phyloP scores from a whole-genome alignment of 2,329 filamentous ascomycete species.

The Beauveria rudraprayagi region DNA sequence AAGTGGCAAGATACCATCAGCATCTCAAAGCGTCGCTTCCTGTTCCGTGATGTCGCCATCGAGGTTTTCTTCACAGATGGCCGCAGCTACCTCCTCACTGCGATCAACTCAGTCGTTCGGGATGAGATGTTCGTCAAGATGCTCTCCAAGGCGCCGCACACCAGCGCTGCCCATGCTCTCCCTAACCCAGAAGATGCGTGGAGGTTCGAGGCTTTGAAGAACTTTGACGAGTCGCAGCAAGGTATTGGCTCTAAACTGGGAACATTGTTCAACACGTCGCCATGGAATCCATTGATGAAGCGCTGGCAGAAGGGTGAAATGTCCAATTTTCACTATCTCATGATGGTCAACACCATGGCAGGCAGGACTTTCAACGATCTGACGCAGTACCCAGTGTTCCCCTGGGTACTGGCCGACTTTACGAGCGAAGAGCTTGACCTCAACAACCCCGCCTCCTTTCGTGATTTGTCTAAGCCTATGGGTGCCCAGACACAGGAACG shows the following conservation, averaged over 20 bases:
- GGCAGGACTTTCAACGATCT: slow-evolving; percentile 96
- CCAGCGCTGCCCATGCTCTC: slow-evolving; percentile 58
- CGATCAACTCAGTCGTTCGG: slow-evolving; percentile 62
- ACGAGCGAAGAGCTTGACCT: slow-evolving; percentile 88
- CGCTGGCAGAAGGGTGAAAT: slow-evolving; percentile 92
- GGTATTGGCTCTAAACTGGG: slow-evolving; percentile 80
- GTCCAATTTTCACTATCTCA: slow-evolving; percentile 97
- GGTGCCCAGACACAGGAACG: slow-evolving; percentile 75
- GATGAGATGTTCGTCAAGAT: slow-evolving; percentile 78
- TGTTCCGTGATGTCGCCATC: slow-evolving; percentile 93
- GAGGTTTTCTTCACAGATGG: slow-evolving; percentile 97
- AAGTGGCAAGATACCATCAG: slow-evolving; percentile 91
- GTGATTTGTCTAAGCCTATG: slow-evolving; percentile 93
- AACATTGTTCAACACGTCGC: slow-evolving; percentile 78
- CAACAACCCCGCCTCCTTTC: slow-evolving; percentile 73
- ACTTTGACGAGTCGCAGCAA: slow-evolving; percentile 50
- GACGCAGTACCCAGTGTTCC: slow-evolving; percentile 96
- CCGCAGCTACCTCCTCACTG: slow-evolving; percentile 85
- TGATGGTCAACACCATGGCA: slow-evolving; percentile 97
- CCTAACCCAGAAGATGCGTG: slow-evolving; percentile 81
- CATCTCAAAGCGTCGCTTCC: slow-evolving; percentile 87
- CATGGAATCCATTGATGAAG: slow-evolving; percentile 76
- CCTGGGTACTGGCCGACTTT: slow-evolving; percentile 94
- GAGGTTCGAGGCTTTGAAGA: slow-evolving; percentile 78
- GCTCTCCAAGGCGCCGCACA: slow-evolving; percentile 70